phyloP scores from a whole-genome alignment of 1,284 basidiomycete species.

The Tilletia indica region DNA sequence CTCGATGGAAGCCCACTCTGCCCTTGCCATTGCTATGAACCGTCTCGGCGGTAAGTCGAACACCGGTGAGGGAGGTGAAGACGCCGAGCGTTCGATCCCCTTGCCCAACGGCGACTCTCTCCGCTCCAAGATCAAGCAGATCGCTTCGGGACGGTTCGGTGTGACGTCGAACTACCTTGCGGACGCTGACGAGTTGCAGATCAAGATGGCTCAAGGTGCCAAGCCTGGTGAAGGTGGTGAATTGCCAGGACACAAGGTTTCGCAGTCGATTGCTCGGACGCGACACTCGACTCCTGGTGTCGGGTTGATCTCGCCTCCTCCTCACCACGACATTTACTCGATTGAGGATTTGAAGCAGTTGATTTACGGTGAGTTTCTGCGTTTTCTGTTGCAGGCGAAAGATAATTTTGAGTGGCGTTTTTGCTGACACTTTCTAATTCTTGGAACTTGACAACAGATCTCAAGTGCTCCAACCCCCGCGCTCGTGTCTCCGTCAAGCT shows the following conservation, averaged over 20 bases:
- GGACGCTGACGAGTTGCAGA: conserved; percentile 53
- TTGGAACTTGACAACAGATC: conserved; percentile 24
- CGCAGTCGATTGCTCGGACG: conserved; percentile 50
- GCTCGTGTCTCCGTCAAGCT: conserved; percentile 51
- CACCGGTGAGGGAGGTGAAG: conserved; percentile 54
- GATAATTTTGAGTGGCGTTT: too few species aligned
- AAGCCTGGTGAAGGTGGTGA: conserved; percentile 55
- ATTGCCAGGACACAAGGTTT: conserved; percentile 54
- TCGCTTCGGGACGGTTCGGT: conserved; percentile 53
- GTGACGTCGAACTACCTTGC: conserved; percentile 51
- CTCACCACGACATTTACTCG: conserved; percentile 54
- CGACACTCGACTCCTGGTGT: conserved; percentile 52
- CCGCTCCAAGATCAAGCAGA: conserved; percentile 54
- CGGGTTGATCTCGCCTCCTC: conserved; percentile 51
- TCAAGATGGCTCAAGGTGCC: conserved; percentile 55
- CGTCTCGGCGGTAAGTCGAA: conserved; percentile 53
- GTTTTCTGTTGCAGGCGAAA: too few species aligned
- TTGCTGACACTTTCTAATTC: too few species aligned
- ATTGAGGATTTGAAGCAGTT: conserved; percentile 54
- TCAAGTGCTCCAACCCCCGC: conserved; percentile 53
- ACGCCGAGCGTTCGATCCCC: conserved; percentile 52
- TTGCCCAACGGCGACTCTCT: conserved; percentile 53
- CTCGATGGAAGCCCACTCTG: conserved; percentile 47
- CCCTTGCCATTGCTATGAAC: conserved; percentile 50
- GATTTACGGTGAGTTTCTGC: conserved; percentile 32